Percentiles rank a stretch among this genome's conserved stretches.
These are phyloP conservation scores for Kodamaea kaohsiungensis DNA, from an alignment of 805 yeast genomes.

Conservation along the genomic window DNA sequence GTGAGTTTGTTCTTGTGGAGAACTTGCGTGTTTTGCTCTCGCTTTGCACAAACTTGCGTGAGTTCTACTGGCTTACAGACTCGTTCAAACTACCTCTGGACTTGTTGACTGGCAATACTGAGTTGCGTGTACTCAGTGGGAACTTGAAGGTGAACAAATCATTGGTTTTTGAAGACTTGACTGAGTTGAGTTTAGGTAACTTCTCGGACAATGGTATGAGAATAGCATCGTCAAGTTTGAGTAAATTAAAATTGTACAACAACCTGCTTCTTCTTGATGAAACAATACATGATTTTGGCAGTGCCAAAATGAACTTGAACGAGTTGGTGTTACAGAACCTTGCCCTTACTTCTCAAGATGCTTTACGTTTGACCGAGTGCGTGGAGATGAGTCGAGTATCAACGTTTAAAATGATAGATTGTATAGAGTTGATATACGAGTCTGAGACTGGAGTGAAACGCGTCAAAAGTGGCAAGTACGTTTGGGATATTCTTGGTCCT, in stretches of 20 bases:
- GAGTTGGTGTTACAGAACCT: conserved; percentile 5
- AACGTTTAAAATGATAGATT: conserved; percentile 2
- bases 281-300: not conserved
- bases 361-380: not conserved
- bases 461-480: not conserved
- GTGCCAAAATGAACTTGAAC: not conserved
- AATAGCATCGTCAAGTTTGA: not conserved
- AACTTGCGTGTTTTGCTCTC: conserved; percentile 7
- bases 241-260: conserved; percentile 1
- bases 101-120: not conserved
- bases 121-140: conserved; percentile 3
- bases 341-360: conserved; percentile 1
- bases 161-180: not conserved
- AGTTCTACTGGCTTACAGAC: conserved; percentile 8
- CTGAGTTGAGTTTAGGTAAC: conserved; percentile 1
- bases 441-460: not conserved
- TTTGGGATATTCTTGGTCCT: conserved; percentile 6
- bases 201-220: conserved; percentile 2
- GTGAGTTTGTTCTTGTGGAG: conserved; percentile 9
- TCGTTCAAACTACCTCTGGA: conserved; percentile 8
- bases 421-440: conserved; percentile 9
- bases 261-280: not conserved
- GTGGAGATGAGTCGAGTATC: not conserved
- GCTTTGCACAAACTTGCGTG: conserved; percentile 7
- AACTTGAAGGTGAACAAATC: not conserved